Conservation (phyloP, 179 eudicot genomes). For the Vitellaria paradoxa region DNA sequence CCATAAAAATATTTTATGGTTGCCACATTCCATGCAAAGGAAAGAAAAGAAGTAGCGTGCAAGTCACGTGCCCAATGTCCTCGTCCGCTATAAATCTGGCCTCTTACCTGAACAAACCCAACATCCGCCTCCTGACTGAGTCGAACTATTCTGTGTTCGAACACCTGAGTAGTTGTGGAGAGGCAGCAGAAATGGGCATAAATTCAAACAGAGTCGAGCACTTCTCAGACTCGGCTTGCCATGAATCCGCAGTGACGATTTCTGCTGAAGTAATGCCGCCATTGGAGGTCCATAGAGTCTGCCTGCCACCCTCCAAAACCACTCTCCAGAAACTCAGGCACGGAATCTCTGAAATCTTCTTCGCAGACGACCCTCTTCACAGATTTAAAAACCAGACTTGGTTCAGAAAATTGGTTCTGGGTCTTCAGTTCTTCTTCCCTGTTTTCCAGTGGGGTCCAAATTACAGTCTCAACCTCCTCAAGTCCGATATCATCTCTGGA, state of each 20-base stretch:
- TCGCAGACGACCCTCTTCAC: conserved; percentile 89
- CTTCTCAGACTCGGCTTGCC: conserved; percentile 37
- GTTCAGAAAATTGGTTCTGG: conserved; percentile 46
- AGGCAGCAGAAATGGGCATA: conserved; percentile 33
- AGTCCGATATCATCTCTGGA: conserved; percentile 79
- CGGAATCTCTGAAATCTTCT: conserved; percentile 69
- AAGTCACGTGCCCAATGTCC: neutral
- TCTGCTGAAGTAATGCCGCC: conserved; percentile 11
- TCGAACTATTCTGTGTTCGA: neutral
- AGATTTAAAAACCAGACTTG: conserved; percentile 67
- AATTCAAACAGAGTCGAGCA: conserved; percentile 70
- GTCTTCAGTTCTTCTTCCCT: conserved; percentile 78
- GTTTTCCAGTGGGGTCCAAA: conserved; percentile 77
- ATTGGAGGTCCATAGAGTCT: conserved; percentile 57
- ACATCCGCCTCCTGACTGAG: too few relatives aligned
- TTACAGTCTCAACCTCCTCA: conserved; percentile 46
- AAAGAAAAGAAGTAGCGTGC: neutral
- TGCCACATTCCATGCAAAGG: too few relatives aligned
- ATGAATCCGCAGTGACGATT: conserved; percentile 25
- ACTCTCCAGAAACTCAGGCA: conserved; percentile 57
- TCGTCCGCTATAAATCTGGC: neutral
- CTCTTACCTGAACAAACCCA: neutral
- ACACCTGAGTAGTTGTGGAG: neutral
- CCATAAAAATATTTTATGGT: too few relatives aligned
- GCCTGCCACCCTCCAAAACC: conserved; percentile 63